These are phyloP conservation scores for Amoeboradix gromovi DNA, from an alignment of 371 early-diverging fungal species.

Conservation along the genomic window DNA sequence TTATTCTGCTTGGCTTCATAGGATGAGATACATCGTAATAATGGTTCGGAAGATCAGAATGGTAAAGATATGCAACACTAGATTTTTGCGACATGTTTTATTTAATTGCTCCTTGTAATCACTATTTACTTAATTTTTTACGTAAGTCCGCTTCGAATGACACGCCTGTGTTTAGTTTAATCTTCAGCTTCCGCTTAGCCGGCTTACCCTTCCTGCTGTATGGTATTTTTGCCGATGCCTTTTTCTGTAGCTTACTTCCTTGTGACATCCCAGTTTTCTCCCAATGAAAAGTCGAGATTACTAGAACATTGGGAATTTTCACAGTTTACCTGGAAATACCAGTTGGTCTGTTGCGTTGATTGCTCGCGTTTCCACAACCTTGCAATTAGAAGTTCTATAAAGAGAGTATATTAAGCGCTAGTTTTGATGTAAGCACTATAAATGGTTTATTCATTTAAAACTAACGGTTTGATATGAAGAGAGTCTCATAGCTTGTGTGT, in stretches of 20 bases:
- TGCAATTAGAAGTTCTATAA: too few species aligned
- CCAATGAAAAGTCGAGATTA: too few species aligned
- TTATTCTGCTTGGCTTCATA: constrained; percentile 97
- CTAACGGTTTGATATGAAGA: too few species aligned
- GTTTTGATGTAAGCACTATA: too few species aligned
- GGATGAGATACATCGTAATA: constrained; percentile 59
- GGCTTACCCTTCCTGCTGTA: background rate
- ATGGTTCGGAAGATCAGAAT: constrained; percentile 17
- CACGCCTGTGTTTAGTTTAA: background rate
- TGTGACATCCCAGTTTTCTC: background rate
- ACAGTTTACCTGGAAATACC: too few species aligned
- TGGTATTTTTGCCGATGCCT: background rate
- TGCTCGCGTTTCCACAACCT: too few species aligned
- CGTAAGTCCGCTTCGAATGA: background rate
- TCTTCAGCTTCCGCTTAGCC: background rate
- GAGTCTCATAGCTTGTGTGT: too few species aligned
- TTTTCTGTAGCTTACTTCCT: background rate
- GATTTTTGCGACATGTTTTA: background rate
- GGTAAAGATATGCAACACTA: background rate
- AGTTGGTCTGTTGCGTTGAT: too few species aligned
- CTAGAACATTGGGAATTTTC: too few species aligned
- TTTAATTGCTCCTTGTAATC: background rate
- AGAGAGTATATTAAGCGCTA: too few species aligned
- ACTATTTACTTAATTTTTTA: background rate
- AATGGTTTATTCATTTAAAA: too few species aligned